These are phyloP conservation scores for Chrysanthemum lavandulifolium DNA, from an alignment of 129 eudicot species.

Conservation along the genomic window DNA sequence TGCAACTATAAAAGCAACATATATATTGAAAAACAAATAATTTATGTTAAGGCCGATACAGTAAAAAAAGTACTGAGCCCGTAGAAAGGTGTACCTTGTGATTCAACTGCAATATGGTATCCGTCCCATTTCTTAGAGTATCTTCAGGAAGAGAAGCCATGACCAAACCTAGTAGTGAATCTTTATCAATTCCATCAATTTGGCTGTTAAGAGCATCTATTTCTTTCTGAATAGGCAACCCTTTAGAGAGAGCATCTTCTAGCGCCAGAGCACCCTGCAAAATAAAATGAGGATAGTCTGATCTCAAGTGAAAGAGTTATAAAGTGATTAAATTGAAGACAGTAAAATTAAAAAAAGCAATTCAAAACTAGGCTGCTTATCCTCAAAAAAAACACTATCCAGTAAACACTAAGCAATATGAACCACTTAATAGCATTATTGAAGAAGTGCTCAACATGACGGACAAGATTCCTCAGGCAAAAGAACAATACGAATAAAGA, in stretches of 20 bases:
- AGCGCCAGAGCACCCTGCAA: constrained; percentile 84
- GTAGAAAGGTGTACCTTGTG: constrained; percentile 57
- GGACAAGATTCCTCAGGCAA: neutral
- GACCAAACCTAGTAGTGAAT: constrained; percentile 68
- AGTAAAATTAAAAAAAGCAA: neutral
- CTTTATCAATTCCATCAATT: constrained; percentile 72
- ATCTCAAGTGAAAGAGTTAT: constrained; percentile 12
- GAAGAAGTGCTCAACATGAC: neutral
- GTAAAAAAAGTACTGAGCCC: neutral
- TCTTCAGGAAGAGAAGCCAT: constrained; percentile 91
- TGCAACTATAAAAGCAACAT: constrained; percentile 4
- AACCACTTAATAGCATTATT: neutral
- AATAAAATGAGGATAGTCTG: constrained; percentile 8
- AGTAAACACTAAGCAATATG: neutral
- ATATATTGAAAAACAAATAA: neutral
- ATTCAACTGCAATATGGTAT: constrained; percentile 68
- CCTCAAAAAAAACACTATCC: neutral
- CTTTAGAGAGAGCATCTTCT: constrained; percentile 88
- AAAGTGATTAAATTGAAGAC: neutral
- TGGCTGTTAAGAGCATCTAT: constrained; percentile 58
- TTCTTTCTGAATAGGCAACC: constrained; percentile 82
- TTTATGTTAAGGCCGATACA: neutral
- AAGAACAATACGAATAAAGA: neutral
- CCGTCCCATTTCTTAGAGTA: constrained; percentile 62
- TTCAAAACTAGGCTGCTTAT: neutral